Conservation (phyloP, 441 rosid species). For the Mallotus japonicus region DNA sequence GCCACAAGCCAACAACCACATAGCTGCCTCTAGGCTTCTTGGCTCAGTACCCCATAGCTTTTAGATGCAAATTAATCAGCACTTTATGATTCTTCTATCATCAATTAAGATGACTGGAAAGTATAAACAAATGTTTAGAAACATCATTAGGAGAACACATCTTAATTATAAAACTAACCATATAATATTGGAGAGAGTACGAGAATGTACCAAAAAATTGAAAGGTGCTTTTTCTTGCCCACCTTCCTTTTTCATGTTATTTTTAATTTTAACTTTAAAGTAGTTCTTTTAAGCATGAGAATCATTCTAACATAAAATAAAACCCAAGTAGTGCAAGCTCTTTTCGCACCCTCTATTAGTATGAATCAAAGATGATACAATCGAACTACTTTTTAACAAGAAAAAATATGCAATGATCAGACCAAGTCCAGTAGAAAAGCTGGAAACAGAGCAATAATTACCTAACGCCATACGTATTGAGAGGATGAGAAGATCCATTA, state of each 20-base stretch:
- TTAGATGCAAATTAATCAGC: neutral
- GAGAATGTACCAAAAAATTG: neutral
- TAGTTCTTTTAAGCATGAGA: neutral
- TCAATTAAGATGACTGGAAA: neutral
- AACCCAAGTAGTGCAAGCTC: neutral
- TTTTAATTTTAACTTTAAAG: too few relatives aligned
- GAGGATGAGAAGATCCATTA: constrained; percentile 77
- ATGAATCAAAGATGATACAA: too few relatives aligned
- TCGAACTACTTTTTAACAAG: neutral
- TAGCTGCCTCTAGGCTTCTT: neutral
- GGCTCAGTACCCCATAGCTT: neutral
- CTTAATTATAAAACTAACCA: neutral
- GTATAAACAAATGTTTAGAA: neutral
- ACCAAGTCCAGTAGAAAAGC: neutral
- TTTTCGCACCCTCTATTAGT: neutral
- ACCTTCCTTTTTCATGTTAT: neutral
- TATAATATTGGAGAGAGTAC: neutral
- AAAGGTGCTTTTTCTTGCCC: neutral
- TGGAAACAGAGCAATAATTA: constrained; percentile 23
- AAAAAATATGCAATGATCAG: neutral
- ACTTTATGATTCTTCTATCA: neutral
- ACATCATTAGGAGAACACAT: neutral
- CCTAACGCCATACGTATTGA: constrained; percentile 64
- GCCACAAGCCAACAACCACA: neutral
- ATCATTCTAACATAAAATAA: neutral